Evolutionary conservation across 2,329 filamentous ascomycete genomes (phyloP), one percentile per base, ranked within the genome.

Genomic region (Sordariomycetes sp.): DNA sequence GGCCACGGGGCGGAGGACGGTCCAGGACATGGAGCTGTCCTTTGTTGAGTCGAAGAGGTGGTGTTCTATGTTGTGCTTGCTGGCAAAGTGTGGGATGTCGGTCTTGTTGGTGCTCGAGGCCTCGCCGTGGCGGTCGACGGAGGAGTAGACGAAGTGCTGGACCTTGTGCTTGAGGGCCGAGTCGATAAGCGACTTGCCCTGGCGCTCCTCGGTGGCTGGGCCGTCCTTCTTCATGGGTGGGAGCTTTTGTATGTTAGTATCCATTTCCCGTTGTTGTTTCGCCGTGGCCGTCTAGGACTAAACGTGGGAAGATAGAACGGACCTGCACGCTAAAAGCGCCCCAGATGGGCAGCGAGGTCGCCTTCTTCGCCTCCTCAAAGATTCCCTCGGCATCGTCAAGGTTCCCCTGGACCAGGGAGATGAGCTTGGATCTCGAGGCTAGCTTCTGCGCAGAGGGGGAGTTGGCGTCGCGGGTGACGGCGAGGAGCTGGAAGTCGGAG

Each of bases 101-200:
- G 71, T 68, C 34, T 82, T 74, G 61, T 87, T 83, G 70, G 91
- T 90, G 51, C 86, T 82, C 15, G 87, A 86, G 12, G 45, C 22
- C 7, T 56, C 54, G 17, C 54, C 54, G 70, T 97, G 91, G 65
- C 97, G 91, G 6, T 94, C 92, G 91, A 97, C 96, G 65, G 90
- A 95, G 63, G 90, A 95, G 74, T 96, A 99, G 68, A 99, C 82
- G 70, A 90, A 96, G 71, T 97, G 92, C 64, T 90, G 83, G 53
- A 97, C 82, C 55, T 87, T 85, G 45, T 86, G 87, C 64, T 80
- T 84, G 69, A 94, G 92, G 57, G 92, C 92, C 13, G 90, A 90
- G 66, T 96, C 89, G 60, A 91, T 92, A 60, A 96, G 79, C 2
- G 89, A 87, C 68, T 87, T 86, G 61, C 94, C 94, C 24, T 56